Evolutionary conservation across 306 rosid species (phyloP).

Genomic region (Carpinus viminea): DNA sequence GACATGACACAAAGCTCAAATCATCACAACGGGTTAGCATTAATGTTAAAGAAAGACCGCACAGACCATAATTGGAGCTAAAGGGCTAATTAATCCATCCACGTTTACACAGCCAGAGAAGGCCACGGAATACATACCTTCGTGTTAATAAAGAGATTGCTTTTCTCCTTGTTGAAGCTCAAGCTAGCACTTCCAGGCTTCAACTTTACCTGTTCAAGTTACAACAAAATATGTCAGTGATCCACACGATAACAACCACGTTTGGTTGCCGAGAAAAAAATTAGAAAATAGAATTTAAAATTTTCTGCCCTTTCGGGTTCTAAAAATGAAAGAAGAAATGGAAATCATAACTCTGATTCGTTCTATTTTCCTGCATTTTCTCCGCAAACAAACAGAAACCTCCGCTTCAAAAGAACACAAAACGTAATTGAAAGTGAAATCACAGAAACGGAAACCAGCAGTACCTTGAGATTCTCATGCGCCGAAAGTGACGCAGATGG

Average conservation of each 20-base stretch:
- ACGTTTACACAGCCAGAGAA: background rate
- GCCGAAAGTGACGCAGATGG: slow-evolving; percentile 50
- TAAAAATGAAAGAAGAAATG: background rate
- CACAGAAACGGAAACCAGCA: background rate
- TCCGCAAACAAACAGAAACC: slow-evolving; percentile 13
- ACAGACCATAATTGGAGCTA: background rate
- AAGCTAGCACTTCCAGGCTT: slow-evolving; percentile 42
- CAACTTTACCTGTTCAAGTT: slow-evolving; percentile 45
- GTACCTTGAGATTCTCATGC: slow-evolving; percentile 52
- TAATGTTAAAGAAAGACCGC: background rate
- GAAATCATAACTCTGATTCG: background rate
- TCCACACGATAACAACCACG: background rate
- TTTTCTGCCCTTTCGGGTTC: background rate
- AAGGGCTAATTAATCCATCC: background rate
- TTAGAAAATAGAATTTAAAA: background rate
- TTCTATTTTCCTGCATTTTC: slow-evolving; percentile 5
- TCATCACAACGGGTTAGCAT: background rate
- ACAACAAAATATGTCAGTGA: slow-evolving; percentile 4
- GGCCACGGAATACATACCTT: slow-evolving; percentile 33
- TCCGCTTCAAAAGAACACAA: background rate
- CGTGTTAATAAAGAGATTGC: slow-evolving; percentile 33
- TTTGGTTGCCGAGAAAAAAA: background rate
- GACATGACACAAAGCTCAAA: background rate
- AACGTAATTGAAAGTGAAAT: background rate
- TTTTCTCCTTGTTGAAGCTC: slow-evolving; percentile 45